Percentiles rank a stretch among this genome's conserved stretches.
phyloP scores from a whole-genome alignment of 2,329 filamentous ascomycete species.

The Phyllosticta capitalensis region DNA sequence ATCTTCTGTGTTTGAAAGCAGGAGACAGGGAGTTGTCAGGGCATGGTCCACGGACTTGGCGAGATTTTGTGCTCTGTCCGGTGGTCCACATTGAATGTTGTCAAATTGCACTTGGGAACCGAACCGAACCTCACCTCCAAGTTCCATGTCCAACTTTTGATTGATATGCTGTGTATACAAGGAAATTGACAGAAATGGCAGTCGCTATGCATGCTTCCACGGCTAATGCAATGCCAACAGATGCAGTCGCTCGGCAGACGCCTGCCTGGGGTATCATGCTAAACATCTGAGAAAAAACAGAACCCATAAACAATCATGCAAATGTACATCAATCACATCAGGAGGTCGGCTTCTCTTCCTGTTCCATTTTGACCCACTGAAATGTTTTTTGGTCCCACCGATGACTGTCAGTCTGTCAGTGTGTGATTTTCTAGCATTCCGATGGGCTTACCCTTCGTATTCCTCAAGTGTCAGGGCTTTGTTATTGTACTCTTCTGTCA shows the following conservation, averaged over 20 bases:
- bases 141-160: background rate
- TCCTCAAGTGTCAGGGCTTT: slow-evolving; percentile 51
- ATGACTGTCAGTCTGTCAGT: slow-evolving; percentile 38
- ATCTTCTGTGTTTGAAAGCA: too few relatives aligned
- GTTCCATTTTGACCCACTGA: slow-evolving; percentile 45
- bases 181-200: background rate
- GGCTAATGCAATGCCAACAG: background rate
- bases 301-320: background rate
- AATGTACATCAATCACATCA: background rate
- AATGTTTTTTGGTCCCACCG: slow-evolving; percentile 49
- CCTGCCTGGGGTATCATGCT: slow-evolving; percentile 8
- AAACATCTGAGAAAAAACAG: background rate
- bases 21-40: too few relatives aligned
- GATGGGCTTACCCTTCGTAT: slow-evolving; percentile 49
- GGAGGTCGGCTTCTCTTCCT: background rate
- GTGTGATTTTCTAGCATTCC: background rate
- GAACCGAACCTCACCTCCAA: too few relatives aligned
- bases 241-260: background rate
- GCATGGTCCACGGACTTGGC: too few relatives aligned
- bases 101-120: too few relatives aligned
- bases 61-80: too few relatives aligned
- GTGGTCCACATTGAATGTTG: too few relatives aligned
- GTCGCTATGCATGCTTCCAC: background rate
- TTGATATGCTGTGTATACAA: background rate
- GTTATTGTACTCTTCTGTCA: slow-evolving; percentile 56